These are phyloP conservation scores for Mucor piriformis DNA, from an alignment of 371 early-diverging fungal species.

Conservation along the genomic window DNA sequence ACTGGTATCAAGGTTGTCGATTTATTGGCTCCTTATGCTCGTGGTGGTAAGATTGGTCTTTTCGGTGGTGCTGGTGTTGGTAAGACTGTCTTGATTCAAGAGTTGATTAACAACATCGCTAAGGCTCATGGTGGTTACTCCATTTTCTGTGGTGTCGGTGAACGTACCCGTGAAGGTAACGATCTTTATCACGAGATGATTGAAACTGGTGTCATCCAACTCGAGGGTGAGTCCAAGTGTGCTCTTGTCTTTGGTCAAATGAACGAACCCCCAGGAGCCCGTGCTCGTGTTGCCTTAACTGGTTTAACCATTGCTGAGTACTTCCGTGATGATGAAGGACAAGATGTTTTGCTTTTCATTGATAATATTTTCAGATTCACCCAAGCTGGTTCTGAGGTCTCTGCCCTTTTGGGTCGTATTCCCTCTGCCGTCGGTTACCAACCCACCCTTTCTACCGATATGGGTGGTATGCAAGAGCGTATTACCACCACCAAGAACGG, in stretches of 20 bases:
- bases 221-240: constrained; percentile 94
- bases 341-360: constrained; percentile 98
- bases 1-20: constrained; percentile 99
- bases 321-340: constrained; percentile 99
- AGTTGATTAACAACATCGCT: constrained; percentile 98
- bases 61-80: constrained; percentile 99
- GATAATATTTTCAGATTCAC: constrained; percentile 99
- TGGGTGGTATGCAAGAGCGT: constrained; percentile 99
- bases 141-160: constrained; percentile 97
- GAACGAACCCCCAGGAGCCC: constrained; percentile 99
- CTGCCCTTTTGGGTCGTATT: constrained; percentile 98
- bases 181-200: constrained; percentile 99
- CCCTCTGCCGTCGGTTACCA: constrained; percentile 99
- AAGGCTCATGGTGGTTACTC: constrained; percentile 99
- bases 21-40: constrained; percentile 96
- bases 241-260: constrained; percentile 98
- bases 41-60: constrained; percentile 98
- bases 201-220: constrained; percentile 92
- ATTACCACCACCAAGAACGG: constrained; percentile 99
- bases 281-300: constrained; percentile 98
- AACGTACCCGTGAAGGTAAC: constrained; percentile 98
- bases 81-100: constrained; percentile 98
- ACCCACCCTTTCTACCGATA: constrained; percentile 95
- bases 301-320: constrained; percentile 98
- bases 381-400: constrained; percentile 94